A percentile compares a stretch with the other conserved stretches of the same genome.
These are phyloP conservation scores for Hyphopichia homilentoma DNA, from an alignment of 805 yeast species.

Conservation along the genomic window DNA sequence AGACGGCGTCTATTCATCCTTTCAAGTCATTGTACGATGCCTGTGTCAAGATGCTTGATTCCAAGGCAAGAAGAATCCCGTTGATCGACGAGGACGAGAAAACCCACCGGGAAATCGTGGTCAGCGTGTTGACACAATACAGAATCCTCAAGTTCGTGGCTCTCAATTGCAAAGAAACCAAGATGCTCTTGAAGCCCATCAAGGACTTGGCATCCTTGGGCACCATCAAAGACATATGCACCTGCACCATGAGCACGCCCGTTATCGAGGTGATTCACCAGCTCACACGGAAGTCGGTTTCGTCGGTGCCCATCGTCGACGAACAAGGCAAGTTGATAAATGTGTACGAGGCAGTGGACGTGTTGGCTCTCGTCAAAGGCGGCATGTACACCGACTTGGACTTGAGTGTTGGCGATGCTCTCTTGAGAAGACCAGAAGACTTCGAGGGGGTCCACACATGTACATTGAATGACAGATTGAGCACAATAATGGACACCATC, in stretches of 20 bases:
- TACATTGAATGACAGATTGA: conserved; percentile 77
- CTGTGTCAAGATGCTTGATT: conserved; percentile 83
- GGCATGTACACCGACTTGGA: conserved; percentile 90
- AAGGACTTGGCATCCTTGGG: conserved; percentile 66
- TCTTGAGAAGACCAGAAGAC: conserved; percentile 89
- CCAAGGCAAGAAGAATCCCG: conserved; percentile 90
- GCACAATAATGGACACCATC: conserved; percentile 89
- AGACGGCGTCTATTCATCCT: conserved; percentile 86
- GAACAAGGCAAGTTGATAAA: conserved; percentile 65
- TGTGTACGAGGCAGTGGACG: conserved; percentile 95
- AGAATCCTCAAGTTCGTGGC: conserved; percentile 94
- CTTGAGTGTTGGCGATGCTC: conserved; percentile 91
- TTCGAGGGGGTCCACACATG: conserved; percentile 98
- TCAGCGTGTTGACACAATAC: conserved; percentile 92
- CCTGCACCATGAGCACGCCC: conserved; percentile 87
- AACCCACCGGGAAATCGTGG: conserved; percentile 90
- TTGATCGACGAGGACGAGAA: conserved; percentile 91
- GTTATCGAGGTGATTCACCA: conserved; percentile 89
- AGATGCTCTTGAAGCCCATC: conserved; percentile 73
- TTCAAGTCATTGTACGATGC: conserved; percentile 87
- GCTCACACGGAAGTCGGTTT: conserved; percentile 73
- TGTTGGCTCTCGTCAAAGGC: conserved; percentile 86
- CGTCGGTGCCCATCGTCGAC: conserved; percentile 92
- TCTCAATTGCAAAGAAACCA: conserved; percentile 91
- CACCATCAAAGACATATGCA: conserved; percentile 50